A percentile compares a stretch with the other conserved stretches of the same genome.
Conservation (phyloP, 306 rosid species). For the Quercus variabilis region DNA sequence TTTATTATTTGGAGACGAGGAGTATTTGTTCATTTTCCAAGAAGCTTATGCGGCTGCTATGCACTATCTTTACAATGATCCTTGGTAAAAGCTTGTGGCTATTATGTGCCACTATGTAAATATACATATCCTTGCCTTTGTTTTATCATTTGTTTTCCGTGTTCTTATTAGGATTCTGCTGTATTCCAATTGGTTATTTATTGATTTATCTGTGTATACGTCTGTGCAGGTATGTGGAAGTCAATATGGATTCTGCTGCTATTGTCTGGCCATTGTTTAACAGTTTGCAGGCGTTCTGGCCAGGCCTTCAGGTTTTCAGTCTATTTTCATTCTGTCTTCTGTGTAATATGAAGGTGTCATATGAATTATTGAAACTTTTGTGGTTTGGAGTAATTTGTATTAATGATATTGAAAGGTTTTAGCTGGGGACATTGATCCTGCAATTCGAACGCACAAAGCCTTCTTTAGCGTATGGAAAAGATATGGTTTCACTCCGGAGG, state of each 20-base stretch:
- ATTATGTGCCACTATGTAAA: slow-evolving; percentile 29
- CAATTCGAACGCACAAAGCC: slow-evolving; percentile 89
- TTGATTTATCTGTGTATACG: slow-evolving; percentile 16
- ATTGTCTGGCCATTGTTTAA: slow-evolving; percentile 95
- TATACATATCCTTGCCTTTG: slow-evolving; percentile 19
- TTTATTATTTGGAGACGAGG: slow-evolving; percentile 92
- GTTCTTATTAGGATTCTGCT: slow-evolving; percentile 12
- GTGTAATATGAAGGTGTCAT: slow-evolving; percentile 14
- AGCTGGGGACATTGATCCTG: slow-evolving; percentile 95
- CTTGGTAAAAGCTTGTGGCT: slow-evolving; percentile 75
- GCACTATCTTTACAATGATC: slow-evolving; percentile 86
- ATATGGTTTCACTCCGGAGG: slow-evolving; percentile 98
- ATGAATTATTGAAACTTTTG: slow-evolving; percentile 10
- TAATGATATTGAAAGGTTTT: slow-evolving; percentile 64
- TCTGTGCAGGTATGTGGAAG: slow-evolving; percentile 83
- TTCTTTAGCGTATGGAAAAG: slow-evolving; percentile 96
- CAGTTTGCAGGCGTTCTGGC: slow-evolving; percentile 99
- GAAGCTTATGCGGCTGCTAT: slow-evolving; percentile 98
- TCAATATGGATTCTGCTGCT: slow-evolving; percentile 96
- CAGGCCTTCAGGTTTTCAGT: slow-evolving; percentile 90
- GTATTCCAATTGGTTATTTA: not conserved
- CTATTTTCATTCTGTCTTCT: slow-evolving; percentile 12
- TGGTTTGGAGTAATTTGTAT: slow-evolving; percentile 25
- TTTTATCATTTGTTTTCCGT: not conserved
- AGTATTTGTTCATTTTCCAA: slow-evolving; percentile 88